Evolutionary conservation across 164 flowering plant species (phyloP), one percentile per base, ranked within the genome.

Genomic region (Annona cherimola): DNA sequence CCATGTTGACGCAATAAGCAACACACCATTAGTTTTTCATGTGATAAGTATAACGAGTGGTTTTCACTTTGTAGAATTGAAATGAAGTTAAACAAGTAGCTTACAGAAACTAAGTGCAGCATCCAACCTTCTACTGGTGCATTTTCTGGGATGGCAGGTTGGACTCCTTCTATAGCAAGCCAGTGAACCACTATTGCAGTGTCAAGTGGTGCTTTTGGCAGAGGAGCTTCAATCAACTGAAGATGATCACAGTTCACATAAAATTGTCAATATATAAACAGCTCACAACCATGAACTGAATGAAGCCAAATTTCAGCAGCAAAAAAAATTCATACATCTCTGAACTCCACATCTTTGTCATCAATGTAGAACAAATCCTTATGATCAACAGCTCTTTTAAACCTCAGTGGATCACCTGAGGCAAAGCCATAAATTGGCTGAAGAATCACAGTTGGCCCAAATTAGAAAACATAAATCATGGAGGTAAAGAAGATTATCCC

Each of bases 101-200:
- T 26, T 26, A 26, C 35, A 26, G 35, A 26, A 26, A 26, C 35
- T 26, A 61, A 74, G 14, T 45, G 68, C 41, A 74, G 63, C 18
- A 19, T 4, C 42, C 68, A 4, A 91, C 96, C 96, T 88, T 91
- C 87, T 16, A 87, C 77, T 16, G 94, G 88, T 83, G 95, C 92
- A 85, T 93, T 93, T 85, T 93, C 97, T 46, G 99, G 99, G 80
- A 93, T 90, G 16, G 92, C 90, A 75, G 99, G 99, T 76, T 96
- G 99, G 61, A 93, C 94, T 35, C 99, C 98, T 81, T 93, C 98
- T 80, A 96, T 89, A 45, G 99, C 99, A 65, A 96, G 85, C 99
- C 99, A 96, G 75, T 96, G 99, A 76, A 85, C 84, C 57, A 81
- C 66, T 73, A 96, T 79, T 20, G 93, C 78, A 65, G 97, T 82